phyloP scores from a whole-genome alignment of 2,329 filamentous ascomycete species.

The Sarocladium kiliense region DNA sequence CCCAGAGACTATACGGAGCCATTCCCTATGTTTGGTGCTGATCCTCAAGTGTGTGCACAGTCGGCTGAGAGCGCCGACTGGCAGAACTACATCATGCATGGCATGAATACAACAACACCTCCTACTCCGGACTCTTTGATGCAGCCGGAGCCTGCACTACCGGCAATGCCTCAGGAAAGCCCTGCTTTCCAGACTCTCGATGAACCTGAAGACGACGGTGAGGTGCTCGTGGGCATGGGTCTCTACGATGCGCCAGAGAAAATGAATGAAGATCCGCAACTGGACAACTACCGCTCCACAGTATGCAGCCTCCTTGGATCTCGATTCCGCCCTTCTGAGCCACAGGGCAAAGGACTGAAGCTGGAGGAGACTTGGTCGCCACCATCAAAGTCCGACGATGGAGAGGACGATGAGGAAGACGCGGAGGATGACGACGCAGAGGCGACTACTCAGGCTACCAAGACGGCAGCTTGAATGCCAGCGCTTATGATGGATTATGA shows the following conservation, averaged over 20 bases:
- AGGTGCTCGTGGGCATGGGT: slow-evolving; percentile 77
- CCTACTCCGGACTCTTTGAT: slow-evolving; percentile 57
- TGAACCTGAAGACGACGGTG: slow-evolving; percentile 54
- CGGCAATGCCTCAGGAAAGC: slow-evolving; percentile 43
- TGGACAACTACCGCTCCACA: slow-evolving; percentile 50
- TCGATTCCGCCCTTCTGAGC: slow-evolving; percentile 37
- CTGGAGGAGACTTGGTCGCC: slow-evolving; percentile 76
- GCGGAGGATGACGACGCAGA: slow-evolving; percentile 33
- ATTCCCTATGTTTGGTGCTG: slow-evolving; percentile 20
- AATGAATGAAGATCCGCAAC: slow-evolving; percentile 39
- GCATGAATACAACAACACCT: slow-evolving; percentile 45
- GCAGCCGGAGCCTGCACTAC: slow-evolving; percentile 42
- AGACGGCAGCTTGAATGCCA: background rate
- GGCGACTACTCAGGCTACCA: slow-evolving; percentile 10
- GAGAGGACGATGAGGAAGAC: slow-evolving; percentile 38
- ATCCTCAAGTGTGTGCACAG: background rate
- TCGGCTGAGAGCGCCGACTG: slow-evolving; percentile 27
- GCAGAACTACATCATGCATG: slow-evolving; percentile 40
- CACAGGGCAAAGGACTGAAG: slow-evolving; percentile 68
- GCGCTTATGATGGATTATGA: background rate
- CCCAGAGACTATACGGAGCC: slow-evolving; percentile 21
- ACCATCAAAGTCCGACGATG: slow-evolving; percentile 57
- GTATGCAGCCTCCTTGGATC: slow-evolving; percentile 51
- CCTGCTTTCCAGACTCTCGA: slow-evolving; percentile 45
- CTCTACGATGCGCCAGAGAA: slow-evolving; percentile 70